Evolutionary conservation across 2,329 filamentous ascomycete genomes (phyloP).

Genomic region (Cytospora schulzeri): DNA sequence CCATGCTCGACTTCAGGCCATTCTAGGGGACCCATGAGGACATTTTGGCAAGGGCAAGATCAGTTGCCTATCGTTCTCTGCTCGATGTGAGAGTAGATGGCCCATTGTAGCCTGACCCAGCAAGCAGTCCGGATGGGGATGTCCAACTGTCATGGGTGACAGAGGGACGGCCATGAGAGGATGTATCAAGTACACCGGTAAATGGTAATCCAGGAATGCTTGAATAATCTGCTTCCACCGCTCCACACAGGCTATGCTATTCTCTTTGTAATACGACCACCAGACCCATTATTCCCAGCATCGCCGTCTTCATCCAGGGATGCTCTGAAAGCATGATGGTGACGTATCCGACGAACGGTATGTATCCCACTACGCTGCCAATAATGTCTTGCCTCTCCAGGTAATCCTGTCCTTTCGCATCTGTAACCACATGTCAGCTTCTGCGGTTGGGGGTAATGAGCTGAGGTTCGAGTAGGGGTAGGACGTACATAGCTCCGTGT

Average conservation of each 20-base stretch:
- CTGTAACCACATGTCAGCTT: constrained; percentile 28
- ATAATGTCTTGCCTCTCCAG: constrained; percentile 88
- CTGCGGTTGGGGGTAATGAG: background rate
- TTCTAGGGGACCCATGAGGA: too few species aligned
- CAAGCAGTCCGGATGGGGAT: too few species aligned
- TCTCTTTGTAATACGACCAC: constrained; percentile 92
- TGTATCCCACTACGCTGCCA: constrained; percentile 86
- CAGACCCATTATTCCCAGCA: constrained; percentile 92
- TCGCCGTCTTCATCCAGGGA: constrained; percentile 93
- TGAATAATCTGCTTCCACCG: background rate
- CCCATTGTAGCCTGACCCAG: too few species aligned
- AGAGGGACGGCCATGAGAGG: background rate
- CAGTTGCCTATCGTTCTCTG: too few species aligned
- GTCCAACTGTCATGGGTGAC: too few species aligned
- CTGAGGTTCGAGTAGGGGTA: background rate
- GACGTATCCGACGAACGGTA: constrained; percentile 95
- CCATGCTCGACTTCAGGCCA: too few species aligned
- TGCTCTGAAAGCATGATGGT: constrained; percentile 95
- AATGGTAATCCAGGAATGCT: background rate
- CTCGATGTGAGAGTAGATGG: too few species aligned
- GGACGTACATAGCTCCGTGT: constrained; percentile 66
- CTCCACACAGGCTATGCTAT: constrained; percentile 43
- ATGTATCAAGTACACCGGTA: background rate
- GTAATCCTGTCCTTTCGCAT: constrained; percentile 84
- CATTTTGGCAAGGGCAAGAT: too few species aligned